Percentiles rank a stretch among this genome's conserved stretches.
phyloP scores from a whole-genome alignment of 1,139 yeast species.

The Diutina mesorugosa region DNA sequence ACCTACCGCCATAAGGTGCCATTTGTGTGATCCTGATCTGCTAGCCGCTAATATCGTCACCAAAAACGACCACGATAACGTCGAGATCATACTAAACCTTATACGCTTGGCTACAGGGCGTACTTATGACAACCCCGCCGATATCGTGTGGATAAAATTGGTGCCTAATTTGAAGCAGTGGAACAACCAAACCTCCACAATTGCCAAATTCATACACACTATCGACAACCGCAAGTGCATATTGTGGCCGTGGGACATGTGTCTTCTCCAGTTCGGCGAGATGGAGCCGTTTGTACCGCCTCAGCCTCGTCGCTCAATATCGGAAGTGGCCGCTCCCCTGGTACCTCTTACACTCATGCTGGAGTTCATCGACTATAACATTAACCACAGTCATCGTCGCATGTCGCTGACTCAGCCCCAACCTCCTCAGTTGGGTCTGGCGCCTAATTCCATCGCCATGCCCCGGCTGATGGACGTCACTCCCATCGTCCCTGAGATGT shows the following conservation, averaged over 20 bases:
- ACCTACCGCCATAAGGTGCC: constrained; percentile 69
- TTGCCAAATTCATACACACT: constrained; percentile 39
- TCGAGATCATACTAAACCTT: constrained; percentile 24
- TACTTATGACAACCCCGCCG: constrained; percentile 11
- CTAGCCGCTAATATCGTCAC: neutral
- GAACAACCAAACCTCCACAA: constrained; percentile 54
- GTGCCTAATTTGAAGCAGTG: constrained; percentile 57
- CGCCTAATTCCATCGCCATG: neutral
- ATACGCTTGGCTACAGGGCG: constrained; percentile 44
- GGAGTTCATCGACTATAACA: constrained; percentile 1
- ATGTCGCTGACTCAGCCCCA: neutral
- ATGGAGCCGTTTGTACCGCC: neutral
- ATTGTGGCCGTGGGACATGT: constrained; percentile 60
- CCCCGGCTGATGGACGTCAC: neutral
- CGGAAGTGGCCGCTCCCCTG: neutral
- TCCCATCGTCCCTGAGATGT: neutral
- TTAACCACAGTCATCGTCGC: neutral
- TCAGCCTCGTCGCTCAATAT: neutral
- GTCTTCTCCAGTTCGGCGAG: constrained; percentile 42
- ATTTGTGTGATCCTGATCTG: constrained; percentile 29
- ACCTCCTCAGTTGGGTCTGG: neutral
- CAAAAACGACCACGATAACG: constrained; percentile 13
- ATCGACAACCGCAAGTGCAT: constrained; percentile 45
- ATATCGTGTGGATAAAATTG: constrained; percentile 46
- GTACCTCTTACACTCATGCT: neutral